Base-by-base conservation (phyloP, 331 rosid genomes). In the Acacia concinna region DNA sequence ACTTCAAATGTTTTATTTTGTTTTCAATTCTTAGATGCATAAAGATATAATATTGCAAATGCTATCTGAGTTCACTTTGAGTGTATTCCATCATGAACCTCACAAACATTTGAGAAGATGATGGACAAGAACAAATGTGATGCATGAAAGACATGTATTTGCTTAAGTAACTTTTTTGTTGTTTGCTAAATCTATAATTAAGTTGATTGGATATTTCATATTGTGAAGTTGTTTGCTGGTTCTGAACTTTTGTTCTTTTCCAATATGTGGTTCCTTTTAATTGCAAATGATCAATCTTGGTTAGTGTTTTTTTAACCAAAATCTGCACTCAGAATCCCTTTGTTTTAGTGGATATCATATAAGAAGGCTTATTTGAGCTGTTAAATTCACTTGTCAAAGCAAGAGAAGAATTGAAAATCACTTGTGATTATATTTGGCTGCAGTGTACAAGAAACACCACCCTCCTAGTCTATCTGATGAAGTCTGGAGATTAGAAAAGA, bases 391-490 rank as follows among this genome's bases (percentile, higher is more conserved):
- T 73, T 57, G 47, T 74, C 12, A 14, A 68, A 66, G 74, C 63
- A 35, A 74, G 68, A 67, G 75, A 31, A 23, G 35, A 40, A 71
- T 60, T 37, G 78, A 74, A 84, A 76, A 5, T 25, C 27, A 6
- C 28, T 73, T 73, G 47, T 81, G 78, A 67, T 71, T 15, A 43
- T 79, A 38, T 86, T 81, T 85, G 21, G 70, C 57, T 87, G 89
- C 89, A 96, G 99, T 93, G 89, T 96, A 96, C 87, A 96, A 93
- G 92, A 96, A 96, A 83, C 99, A 96, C 83, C 98, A 96, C 82
- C 99, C 99, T 81, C 99, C 99, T 54, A 79, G 73, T 83, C 86
- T 91, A 83, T 77, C 44, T 52, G 99, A 96, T 85, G 99, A 96
- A 81, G 97, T 96, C 71, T 96, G 99, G 99, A 87, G 99, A 89